Evolutionary conservation across 176 grass and related monocot species (phyloP).

Genomic region (Oryza brachyantha): DNA sequence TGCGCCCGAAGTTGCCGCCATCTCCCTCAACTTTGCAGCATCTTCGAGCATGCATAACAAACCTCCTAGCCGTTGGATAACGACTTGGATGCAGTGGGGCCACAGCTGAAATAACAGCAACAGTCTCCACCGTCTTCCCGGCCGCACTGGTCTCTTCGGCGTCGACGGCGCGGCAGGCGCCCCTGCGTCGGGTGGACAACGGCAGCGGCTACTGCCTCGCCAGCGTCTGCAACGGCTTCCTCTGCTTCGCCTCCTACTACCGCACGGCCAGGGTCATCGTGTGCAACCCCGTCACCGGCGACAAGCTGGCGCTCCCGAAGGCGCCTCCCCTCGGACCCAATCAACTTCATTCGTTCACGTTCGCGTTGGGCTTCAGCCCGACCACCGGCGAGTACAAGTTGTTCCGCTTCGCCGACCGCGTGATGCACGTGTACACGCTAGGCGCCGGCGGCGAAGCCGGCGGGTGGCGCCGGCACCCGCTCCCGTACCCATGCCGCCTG

Average conservation of each 20-base stretch:
- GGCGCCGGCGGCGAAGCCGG: not conserved
- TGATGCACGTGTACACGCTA: not conserved
- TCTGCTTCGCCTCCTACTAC: not conserved
- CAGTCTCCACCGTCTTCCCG: not conserved
- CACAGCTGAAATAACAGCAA: too few species aligned
- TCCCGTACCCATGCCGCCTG: not conserved
- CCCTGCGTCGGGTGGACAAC: not conserved
- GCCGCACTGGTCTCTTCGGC: not conserved
- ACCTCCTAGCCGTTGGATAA: too few species aligned
- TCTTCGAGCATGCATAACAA: too few species aligned
- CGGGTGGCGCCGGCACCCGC: not conserved
- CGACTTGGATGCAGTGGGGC: too few species aligned
- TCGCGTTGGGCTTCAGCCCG: not conserved
- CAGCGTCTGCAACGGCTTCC: not conserved
- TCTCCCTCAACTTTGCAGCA: too few species aligned
- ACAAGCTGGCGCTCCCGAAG: not conserved
- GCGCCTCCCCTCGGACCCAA: not conserved
- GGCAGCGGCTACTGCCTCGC: not conserved
- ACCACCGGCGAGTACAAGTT: not conserved
- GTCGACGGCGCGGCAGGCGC: not conserved
- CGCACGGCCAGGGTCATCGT: not conserved
- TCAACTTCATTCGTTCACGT: not conserved
- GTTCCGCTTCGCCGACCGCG: not conserved
- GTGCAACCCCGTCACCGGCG: constrained; percentile 4
- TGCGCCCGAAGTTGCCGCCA: too few species aligned